Conservation (phyloP, 2,329 filamentous ascomycete species). For the Zasmidium citrigriseum region DNA sequence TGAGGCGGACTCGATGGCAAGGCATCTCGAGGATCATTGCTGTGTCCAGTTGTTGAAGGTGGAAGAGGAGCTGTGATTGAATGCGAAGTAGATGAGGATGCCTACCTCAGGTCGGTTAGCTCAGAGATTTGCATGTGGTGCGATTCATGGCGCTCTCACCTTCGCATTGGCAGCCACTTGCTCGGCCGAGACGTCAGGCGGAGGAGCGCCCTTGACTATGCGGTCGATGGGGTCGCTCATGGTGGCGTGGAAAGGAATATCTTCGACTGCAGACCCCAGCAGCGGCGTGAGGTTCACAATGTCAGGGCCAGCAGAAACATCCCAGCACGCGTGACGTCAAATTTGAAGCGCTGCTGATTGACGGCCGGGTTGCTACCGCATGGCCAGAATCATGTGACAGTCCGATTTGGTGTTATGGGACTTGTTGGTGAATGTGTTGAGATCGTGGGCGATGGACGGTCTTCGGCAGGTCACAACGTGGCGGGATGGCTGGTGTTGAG, state of each 20-base stretch:
- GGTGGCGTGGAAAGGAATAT: background rate
- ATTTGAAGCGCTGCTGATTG: background rate
- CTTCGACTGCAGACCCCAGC: background rate
- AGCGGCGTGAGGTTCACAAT: background rate
- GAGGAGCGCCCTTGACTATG: constrained; percentile 85
- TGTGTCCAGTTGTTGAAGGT: constrained; percentile 36
- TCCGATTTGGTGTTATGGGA: background rate
- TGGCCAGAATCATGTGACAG: constrained; percentile 5
- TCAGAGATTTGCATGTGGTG: background rate
- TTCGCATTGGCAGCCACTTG: constrained; percentile 41
- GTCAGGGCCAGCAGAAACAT: background rate
- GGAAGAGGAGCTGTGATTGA: constrained; percentile 43
- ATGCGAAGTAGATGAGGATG: constrained; percentile 39
- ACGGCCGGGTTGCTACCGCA: background rate
- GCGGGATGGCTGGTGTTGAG: background rate
- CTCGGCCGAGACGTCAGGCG: constrained; percentile 56
- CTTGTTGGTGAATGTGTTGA: background rate
- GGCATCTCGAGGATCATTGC: constrained; percentile 71
- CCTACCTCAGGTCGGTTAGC: background rate
- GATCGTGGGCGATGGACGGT: background rate
- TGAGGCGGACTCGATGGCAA: constrained; percentile 90
- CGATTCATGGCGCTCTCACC: constrained; percentile 22
- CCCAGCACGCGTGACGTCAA: constrained; percentile 2
- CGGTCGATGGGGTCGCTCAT: constrained; percentile 63
- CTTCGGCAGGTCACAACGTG: background rate